Evolutionary conservation across 139 green algal genomes (phyloP).

Genomic region (Gonium pectorale): DNA sequence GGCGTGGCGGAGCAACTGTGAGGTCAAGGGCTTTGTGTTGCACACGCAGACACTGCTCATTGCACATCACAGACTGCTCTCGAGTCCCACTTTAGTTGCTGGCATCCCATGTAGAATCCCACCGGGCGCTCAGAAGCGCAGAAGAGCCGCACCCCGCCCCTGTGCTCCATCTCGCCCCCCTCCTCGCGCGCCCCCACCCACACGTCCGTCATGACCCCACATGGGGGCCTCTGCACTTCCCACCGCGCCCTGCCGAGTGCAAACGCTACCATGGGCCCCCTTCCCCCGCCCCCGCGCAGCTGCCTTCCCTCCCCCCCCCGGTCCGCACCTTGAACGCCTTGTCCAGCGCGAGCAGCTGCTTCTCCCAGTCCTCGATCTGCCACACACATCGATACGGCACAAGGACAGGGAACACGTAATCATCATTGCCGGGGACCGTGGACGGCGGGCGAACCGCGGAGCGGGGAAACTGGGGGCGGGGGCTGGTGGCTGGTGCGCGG

Average conservation of each 20-base stretch:
- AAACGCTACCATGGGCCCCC: too few species aligned
- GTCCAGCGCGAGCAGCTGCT: slow-evolving; percentile 62
- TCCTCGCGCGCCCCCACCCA: not conserved
- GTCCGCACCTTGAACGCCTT: slow-evolving; percentile 22
- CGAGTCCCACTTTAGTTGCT: too few species aligned
- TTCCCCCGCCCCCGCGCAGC: too few species aligned
- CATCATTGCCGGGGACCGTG: not conserved
- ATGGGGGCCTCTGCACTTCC: too few species aligned
- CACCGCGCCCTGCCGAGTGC: too few species aligned
- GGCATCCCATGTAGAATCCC: not conserved
- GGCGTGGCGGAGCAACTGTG: not conserved
- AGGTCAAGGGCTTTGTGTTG: too few species aligned
- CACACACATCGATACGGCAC: too few species aligned
- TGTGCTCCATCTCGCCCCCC: not conserved
- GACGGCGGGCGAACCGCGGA: too few species aligned
- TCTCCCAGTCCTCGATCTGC: slow-evolving; percentile 66
- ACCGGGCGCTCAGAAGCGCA: not conserved
- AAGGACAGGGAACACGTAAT: not conserved
- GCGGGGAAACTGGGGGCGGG: too few species aligned
- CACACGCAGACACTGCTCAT: too few species aligned
- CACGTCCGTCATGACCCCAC: too few species aligned
- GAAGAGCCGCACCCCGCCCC: not conserved
- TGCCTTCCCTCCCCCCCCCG: not conserved
- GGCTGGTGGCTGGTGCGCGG: too few species aligned
- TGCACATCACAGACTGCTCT: not conserved